Base-by-base conservation (phyloP, 2,329 filamentous ascomycete genomes). In the Penicillium paneum region DNA sequence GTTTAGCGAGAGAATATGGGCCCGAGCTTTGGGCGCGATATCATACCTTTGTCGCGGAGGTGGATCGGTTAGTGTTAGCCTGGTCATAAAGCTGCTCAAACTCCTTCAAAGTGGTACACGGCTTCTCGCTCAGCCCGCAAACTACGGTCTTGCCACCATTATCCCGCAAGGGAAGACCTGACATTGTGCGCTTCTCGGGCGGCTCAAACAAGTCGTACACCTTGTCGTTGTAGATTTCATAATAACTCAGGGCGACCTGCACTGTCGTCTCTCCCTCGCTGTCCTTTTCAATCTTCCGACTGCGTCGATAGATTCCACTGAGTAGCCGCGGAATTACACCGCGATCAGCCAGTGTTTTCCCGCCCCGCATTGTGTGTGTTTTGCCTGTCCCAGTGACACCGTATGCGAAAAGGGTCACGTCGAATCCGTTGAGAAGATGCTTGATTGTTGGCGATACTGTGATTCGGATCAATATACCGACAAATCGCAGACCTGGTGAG, bases 201-300 rank as follows among this genome's bases (percentile, higher is more conserved):
- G 91, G 80, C 70, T 96, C 90, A 62, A 97, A 90, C 31, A 97
- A 78, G 70, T 97, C 92, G 67, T 87, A 96, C 19, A 96, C 91
- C 70, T 93, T 93, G 77, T 97, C 92, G 72, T 95, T 96, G 76
- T 97, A 97, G 62, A 97, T 96, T 72, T 97, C 92, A 76, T 96
- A 96, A 76, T 97, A 97, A 28, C 90, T 92, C 67, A 97, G 81
- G 12, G 84, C 80, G 15, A 96, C 90, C 8, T 84, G 78, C 21
- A 95, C 89, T 2, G 78, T 80, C 0, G 87, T 92, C 48, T 84
- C 78, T 11, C 86, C 89, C 5, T 81, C 79, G 2, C 86, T 83
- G 66, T 96, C 91, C 73, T 93, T 94, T 61, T 84, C 82, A 17
- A 94, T 86, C 78, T 95, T 96, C 74, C 91, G 89, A 59, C 88